Base-by-base conservation (phyloP, 345 rosid species). In the Populus tremula region DNA sequence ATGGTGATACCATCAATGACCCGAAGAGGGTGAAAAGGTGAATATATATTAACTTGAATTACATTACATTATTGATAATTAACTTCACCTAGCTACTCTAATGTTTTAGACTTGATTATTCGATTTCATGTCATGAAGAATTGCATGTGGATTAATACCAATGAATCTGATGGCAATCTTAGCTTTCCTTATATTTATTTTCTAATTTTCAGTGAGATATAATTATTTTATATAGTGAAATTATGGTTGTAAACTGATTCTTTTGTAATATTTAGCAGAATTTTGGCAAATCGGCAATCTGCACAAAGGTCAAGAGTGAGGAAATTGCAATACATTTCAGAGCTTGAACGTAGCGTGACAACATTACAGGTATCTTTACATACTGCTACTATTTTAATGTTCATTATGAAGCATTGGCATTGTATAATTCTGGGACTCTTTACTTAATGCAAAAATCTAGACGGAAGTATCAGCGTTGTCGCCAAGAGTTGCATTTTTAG, bases 21-120 rank as follows among this genome's bases (percentile, higher is more conserved):
- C 98, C 97, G 29, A 94, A 92, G 77, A 84, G 98, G 73, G 98
- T 92, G 21, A 94, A 94, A 79, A 94, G 98, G 97, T 92, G 81
- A 68, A 18, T 20, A 47, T 23, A 54, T 5, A 25, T 36, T 16
- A 25, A 23, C 39, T 23, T 25, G 39, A 23, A 33, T 27, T 1
- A 9, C 29, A 12, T 31, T 8, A 31, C 20, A 43, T 31, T 41
- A 41, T 47, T 43, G n/a, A 8, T 18, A 43, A 10, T 65, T 23
- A 63, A 63, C 14, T 21, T 21, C 36, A 71, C 50, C 13, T 31
- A 18, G 1, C 50, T 45, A 0, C 50, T 45, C 50, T 16, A 64
- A 13, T 66, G 7, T 66, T 5, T 49, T 49, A n/a, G 67, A 62
- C 16, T 25, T 45, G 43, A 17, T 27, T 39, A 74, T 23, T 43